Conservation (phyloP, 1,284 basidiomycete species). For the Tremellales sp. region DNA sequence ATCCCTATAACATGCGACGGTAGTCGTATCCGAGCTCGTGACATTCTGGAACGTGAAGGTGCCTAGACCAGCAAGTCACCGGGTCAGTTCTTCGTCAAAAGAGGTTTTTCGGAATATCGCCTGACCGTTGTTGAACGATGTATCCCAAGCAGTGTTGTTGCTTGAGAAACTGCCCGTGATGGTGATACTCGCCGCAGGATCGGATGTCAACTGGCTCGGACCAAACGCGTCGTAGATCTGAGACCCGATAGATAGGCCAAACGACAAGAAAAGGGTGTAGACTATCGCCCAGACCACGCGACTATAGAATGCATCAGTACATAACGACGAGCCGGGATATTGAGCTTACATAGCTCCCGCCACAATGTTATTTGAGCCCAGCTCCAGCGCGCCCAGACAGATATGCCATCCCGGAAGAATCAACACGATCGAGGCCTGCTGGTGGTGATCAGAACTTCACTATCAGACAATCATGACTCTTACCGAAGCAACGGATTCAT, state of each 20-base stretch:
- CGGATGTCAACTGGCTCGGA: slow-evolving; percentile 13
- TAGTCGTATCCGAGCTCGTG: slow-evolving; percentile 14
- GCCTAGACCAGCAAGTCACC: slow-evolving; percentile 13
- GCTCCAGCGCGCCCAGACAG: slow-evolving; percentile 31
- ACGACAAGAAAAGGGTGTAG: slow-evolving; percentile 33
- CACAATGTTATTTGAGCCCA: slow-evolving; percentile 31
- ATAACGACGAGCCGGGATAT: neutral
- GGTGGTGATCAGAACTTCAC: neutral
- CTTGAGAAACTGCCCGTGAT: slow-evolving; percentile 23
- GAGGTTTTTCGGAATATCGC: neutral
- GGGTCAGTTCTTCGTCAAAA: neutral
- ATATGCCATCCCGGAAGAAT: slow-evolving; percentile 36
- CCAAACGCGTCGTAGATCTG: slow-evolving; percentile 33
- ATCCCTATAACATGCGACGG: slow-evolving; percentile 28
- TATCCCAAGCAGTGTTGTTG: slow-evolving; percentile 28
- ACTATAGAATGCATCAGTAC: slow-evolving; percentile 4
- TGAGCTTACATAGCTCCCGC: slow-evolving; percentile 29
- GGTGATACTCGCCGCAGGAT: slow-evolving; percentile 7
- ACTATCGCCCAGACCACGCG: slow-evolving; percentile 35
- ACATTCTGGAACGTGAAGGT: slow-evolving; percentile 32
- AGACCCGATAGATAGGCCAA: slow-evolving; percentile 30
- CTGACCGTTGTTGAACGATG: slow-evolving; percentile 28
- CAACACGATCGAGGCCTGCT: slow-evolving; percentile 27
- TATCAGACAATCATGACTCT: neutral
- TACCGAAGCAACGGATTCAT: slow-evolving; percentile 28